Base-by-base conservation (phyloP, 2,329 filamentous ascomycete genomes). In the Sporothrix protearum region DNA sequence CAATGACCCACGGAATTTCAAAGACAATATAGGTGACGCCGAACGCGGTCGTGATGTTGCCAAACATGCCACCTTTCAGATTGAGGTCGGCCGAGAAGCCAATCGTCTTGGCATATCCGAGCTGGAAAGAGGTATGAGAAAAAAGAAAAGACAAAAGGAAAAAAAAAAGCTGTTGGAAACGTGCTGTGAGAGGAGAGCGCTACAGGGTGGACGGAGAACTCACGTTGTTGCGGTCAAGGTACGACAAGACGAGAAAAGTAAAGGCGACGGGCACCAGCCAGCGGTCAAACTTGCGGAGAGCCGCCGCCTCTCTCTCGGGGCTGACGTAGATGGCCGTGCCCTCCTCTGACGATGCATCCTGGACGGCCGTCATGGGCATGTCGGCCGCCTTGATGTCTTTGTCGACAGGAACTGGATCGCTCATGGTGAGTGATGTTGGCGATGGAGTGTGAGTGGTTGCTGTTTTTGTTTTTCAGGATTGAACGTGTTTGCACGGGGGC, bases 281-380 rank as follows among this genome's bases (percentile, higher is more conserved):
- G 51, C 47, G 51, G 69, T 75, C 74, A 39, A 75, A 73, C 71
- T 74, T 75, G 30, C 72, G 59, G 14, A 74, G 68, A 1, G 70
- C 72, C 2, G 72, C 71, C 55, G 68, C 70, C 57, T 75, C 74
- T 30, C n/a, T 49, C 36, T 66, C 67, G 14, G 73, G 73, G 42
- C 74, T 73, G 25, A 75, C 71, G 55, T 74, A 73, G 39, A 74
- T 71, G 49, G 28, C 19, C 10, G 51, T 30, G 14, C 5, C 55
- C 25, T 70, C 68, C 47, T 51, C 33, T 14, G 64, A 68, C 30
- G 64, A 39, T 30, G 25, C 45, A 36, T 67, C 63, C 14, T 64
- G 59, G 5, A 28, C 36, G 59, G 9, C 51, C 10, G 36, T 28
- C 36, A 45, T 14, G 9, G 42, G 42, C 25, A 47, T 12, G 6